These are phyloP conservation scores for Ramaria sp. DNA, from an alignment of 768 basidiomycete genomes.

Conservation along the genomic window DNA sequence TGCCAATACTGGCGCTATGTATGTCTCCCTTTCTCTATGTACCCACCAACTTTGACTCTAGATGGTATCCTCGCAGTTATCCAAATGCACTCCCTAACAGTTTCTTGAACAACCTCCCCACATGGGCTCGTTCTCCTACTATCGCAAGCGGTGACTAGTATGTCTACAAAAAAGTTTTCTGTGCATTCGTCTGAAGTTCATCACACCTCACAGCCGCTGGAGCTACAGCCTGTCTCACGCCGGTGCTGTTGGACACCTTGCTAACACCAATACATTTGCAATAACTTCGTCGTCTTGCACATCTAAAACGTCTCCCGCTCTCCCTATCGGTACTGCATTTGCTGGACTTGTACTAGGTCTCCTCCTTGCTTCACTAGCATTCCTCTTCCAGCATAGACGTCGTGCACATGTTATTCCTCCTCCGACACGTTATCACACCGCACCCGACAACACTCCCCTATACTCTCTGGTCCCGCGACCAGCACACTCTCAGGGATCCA, in stretches of 20 bases:
- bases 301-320: not conserved
- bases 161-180: not conserved
- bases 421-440: conserved; percentile 9
- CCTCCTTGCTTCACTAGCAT: not conserved
- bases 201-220: conserved; percentile 2
- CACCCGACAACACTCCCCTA: conserved; percentile 8
- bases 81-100: not conserved
- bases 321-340: conserved; percentile 8
- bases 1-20: conserved; percentile 2
- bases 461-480: conserved; percentile 3
- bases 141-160: conserved; percentile 7
- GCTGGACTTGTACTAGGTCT: conserved; percentile 3
- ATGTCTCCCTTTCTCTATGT: not conserved
- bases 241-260: not conserved
- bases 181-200: not conserved
- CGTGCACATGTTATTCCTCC: conserved; percentile 6
- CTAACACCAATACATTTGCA: not conserved
- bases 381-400: conserved; percentile 5
- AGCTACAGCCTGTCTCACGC: conserved; percentile 6
- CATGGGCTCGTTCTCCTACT: conserved; percentile 5
- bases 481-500: conserved; percentile 6
- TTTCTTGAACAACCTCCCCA: not conserved
- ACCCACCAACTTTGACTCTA: not conserved
- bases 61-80: not conserved
- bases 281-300: not conserved